Base-by-base conservation (phyloP, 352 stramenopile genomes). In the Hyaloperonospora arabidopsidis region DNA sequence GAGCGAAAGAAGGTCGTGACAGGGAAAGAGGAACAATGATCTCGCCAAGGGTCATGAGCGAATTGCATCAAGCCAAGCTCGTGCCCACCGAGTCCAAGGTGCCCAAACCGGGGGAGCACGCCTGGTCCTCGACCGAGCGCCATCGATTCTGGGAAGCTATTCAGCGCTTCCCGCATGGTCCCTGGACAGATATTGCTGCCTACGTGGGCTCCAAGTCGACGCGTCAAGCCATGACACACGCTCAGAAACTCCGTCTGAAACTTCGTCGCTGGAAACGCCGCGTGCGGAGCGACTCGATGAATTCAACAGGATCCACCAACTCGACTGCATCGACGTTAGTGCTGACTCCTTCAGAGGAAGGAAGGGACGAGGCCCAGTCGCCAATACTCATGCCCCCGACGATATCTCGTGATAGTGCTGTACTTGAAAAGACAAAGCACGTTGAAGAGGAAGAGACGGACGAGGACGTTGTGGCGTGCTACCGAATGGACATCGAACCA, bases 221-320 rank as follows among this genome's bases (percentile, higher is more conserved):
- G 10, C 76, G 76, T 32, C 76, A 86, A 61, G 75, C 76, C 13
- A 83, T 84, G 72, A 86, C 76, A 4, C 73, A 84, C 48, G 76
- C 71, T 52, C 76, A 86, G 57, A 86, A 86, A 59, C 65, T 84
- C 36, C 71, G 76, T 2, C 74, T 84, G 65, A 86, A 86, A 49
- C 71, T 86, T 48, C 71, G 48, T 49, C 73, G 73, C 21, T 84
- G 72, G 70, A 76, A 77, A 45, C 67, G 69, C 32, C 72, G 72
- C 40, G 68, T 81, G 17, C 69, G 63, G 41, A 68, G 63, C 35
- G 59, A 74, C 25, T 64, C 66, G 36, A 52, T 65, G 11, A 49
- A 58, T 28, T 63, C 51, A 0, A 41, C 46, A 0, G 57, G 57
- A n/a, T n/a, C n/a, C 2, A 57, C 57, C 43, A 66, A 65, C n/a